phyloP scores from a whole-genome alignment of 2,329 filamentous ascomycete genomes.

The Nemania sp. region DNA sequence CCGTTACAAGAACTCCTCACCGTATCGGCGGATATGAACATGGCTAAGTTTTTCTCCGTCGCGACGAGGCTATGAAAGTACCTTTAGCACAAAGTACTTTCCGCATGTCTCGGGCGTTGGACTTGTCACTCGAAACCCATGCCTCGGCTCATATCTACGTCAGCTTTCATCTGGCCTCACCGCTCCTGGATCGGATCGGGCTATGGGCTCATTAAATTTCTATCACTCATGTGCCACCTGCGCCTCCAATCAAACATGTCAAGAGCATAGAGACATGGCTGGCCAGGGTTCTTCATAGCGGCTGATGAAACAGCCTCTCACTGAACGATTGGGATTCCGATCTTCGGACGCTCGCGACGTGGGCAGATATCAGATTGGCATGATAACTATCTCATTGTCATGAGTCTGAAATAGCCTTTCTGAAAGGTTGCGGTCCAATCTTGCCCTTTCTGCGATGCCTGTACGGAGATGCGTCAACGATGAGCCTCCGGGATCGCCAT shows the following conservation, averaged over 20 bases:
- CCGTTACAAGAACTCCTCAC: background rate
- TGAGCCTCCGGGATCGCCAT: background rate
- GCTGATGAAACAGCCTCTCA: slow-evolving; percentile 31
- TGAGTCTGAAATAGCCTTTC: background rate
- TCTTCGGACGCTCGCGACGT: slow-evolving; percentile 9
- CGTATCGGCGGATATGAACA: background rate
- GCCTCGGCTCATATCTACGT: slow-evolving; percentile 26
- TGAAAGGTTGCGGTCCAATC: slow-evolving; percentile 10
- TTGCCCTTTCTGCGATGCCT: slow-evolving; percentile 13
- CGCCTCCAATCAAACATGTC: slow-evolving; percentile 23
- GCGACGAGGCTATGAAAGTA: slow-evolving; percentile 6
- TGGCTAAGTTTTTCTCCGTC: background rate
- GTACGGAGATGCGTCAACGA: background rate
- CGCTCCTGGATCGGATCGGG: slow-evolving; percentile 9
- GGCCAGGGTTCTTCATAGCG: background rate
- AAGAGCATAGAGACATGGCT: slow-evolving; percentile 9
- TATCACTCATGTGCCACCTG: slow-evolving; percentile 25
- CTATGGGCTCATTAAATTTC: slow-evolving; percentile 15
- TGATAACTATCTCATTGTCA: background rate
- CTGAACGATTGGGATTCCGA: slow-evolving; percentile 23
- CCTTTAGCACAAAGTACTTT: background rate
- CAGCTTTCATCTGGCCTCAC: slow-evolving; percentile 22
- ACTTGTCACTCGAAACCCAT: slow-evolving; percentile 11
- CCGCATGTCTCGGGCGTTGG: slow-evolving; percentile 11
- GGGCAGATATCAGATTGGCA: slow-evolving; percentile 12